Base-by-base conservation (phyloP, 2,329 filamentous ascomycete species). In the Stromatinia cepivora region DNA sequence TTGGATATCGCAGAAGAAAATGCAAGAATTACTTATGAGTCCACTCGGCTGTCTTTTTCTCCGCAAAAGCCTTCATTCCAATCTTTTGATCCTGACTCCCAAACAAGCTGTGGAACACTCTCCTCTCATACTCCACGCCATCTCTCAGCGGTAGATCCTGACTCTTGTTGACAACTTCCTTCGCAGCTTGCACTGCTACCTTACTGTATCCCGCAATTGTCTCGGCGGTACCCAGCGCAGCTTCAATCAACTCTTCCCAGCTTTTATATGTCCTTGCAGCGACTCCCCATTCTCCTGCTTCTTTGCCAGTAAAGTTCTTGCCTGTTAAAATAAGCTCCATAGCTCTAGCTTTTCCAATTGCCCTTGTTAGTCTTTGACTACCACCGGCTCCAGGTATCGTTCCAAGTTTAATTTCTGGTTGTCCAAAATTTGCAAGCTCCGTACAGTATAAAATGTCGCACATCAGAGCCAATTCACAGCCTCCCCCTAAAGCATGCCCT, bases 161-260 rank as follows among this genome's bases (percentile, higher is more conserved):
- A 80, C 93, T 97, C 89, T 97, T 98, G 80, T 98, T 97, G 69
- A 99, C 94, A n/a, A 95, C 94, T 84, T 99, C 95, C 85, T 99
- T 99, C 69, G 88, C 90, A 15, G 92, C 95, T 82, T 93, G 89
- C 70, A 97, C 88, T 1, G 94, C 92, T n/a, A 99, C 90, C 78
- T 86, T 88, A 66, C 92, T 94, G 81, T 95, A 93, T 0, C 91
- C 83, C 0, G 95, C 94, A 82, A 99, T 97, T 66, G 88, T 94
- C 84, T 92, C 92, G 3, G 95, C 95, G 25, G 93, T 94, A 78
- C 90, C 88, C 71, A 97, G 80, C 3, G 93, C 89, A 68, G 88
- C 92, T 76, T 93, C 89, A 78, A 98, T 89, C 77, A 97, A 84
- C 78, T 91, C 90, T 74, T 97, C 92, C 73, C 94, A 88, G 8